Evolutionary conservation across 805 yeast genomes (phyloP), one percentile per base, ranked within the genome.

Genomic region (Barnettozyma pratensis): DNA sequence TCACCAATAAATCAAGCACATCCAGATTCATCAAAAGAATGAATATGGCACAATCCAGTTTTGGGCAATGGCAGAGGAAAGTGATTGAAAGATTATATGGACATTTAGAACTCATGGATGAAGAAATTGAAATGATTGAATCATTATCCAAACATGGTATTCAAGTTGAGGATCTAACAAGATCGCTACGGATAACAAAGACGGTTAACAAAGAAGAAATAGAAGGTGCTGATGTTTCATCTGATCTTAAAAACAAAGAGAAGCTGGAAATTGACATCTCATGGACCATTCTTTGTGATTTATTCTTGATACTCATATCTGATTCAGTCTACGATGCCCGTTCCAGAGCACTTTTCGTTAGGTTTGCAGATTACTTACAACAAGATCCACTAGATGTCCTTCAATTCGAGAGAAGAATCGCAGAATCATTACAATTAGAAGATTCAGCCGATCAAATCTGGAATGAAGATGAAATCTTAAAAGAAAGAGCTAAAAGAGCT

Each of bases 271-370:
- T 87, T 47, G 97, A 91, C 59, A 77, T 94, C 26, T 80, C 91
- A 31, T 95, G 99, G 99, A 91, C 97, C 0, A 77, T 92, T 11
- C 71, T 94, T 6, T 95, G 99, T 68, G 99, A 94, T 63, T 68
- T 94, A 42, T 92, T 92, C 61, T 71, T 94, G 39, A 74, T 87
- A 8, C 70, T 92, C 3, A 68, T 94, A 14, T 82, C 90, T 44
- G 96, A 90, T 51, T 89, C 96, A 0, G 77, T 81, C 47, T 95
- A 89, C 62, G 99, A 94, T 65, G 69, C 97, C 5, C 75, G 99
- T 36, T 90, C 98, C 7, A 74, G 97, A 49, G 75, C 94, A 0
- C 68, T 94, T n/a, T 69, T 94, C 11, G 68, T 86, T 39, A 67
- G 72, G 29, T 89, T 92, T 61, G 91, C 92, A 0, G 59, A 71